Base-by-base conservation (phyloP, 1,284 basidiomycete genomes). In the Fomitopsis betulina region DNA sequence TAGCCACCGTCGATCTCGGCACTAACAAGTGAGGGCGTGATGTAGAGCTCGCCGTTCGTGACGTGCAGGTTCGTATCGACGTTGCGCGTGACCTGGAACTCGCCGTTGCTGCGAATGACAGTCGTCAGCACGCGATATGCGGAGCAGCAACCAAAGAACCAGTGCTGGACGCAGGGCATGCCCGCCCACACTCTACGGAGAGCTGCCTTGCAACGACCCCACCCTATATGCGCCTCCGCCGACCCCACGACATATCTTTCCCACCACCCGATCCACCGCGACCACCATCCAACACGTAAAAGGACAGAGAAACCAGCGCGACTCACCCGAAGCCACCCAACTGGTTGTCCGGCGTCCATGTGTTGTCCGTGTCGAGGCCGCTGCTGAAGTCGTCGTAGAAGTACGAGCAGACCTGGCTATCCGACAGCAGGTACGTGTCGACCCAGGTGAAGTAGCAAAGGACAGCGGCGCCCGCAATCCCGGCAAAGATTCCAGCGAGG, bases 1-100 rank as follows among this genome's bases (percentile, higher is more conserved):
- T 69, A 72, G 5, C 86, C 49, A 35, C 49, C 49, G 19, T 23
- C 85, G 55, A 90, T 76, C 30, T 73, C 69, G 67, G 90, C 88
- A 21, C 84, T 79, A 5, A 91, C 93, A 61, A 94, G 79, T 3
- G 92, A 93, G 15, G 91, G 91, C 56, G 89, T 83, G 72, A 94
- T 84, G 77, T 91, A 91, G 38, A 94, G 80, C 57, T 82, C 74
- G 4, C 85, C 85, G 69, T 91, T 79, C 57, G 82, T 70, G 58
- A 91, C 75, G 74, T 84, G 93, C 10, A 82, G 81, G 72, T 93
- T 93, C 70, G 85, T 63, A 8, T 79, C 80, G 35, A 76, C 73
- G 2, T 90, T 92, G 2, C 62, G 54, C 54, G 87, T 85, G 88
- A 91, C 91, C 67, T 91, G 82, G 71, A 94, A 94, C 72, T 92